A percentile compares a stretch with the other conserved stretches of the same genome.
These are phyloP conservation scores for Ciborinia camelliae DNA, from an alignment of 2,329 filamentous ascomycete genomes.

Conservation along the genomic window DNA sequence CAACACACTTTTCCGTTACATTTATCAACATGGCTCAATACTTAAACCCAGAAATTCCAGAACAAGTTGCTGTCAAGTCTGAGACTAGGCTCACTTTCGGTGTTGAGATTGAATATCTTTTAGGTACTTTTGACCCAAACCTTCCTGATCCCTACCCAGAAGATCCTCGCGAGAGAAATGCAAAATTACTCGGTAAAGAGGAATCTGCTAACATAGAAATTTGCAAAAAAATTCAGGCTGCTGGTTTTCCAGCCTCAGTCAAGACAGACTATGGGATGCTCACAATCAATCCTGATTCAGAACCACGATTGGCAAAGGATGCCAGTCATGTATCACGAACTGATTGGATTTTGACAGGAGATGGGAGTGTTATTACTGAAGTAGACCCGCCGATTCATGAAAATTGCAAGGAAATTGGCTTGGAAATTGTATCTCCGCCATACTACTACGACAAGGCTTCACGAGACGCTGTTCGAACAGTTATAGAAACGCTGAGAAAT, in stretches of 20 bases:
- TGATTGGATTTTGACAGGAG: neutral
- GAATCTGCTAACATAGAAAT: neutral
- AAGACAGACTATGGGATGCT: too few species aligned
- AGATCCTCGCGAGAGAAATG: constrained; percentile 4
- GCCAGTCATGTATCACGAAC: too few species aligned
- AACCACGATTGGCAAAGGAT: too few species aligned
- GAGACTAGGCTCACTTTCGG: constrained; percentile 14
- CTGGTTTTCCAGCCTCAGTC: neutral
- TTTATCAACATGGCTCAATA: neutral
- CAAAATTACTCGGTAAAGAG: neutral
- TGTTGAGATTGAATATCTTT: constrained; percentile 13
- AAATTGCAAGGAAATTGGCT: neutral
- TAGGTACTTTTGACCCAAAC: neutral
- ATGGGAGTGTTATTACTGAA: neutral
- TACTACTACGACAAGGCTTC: constrained; percentile 7
- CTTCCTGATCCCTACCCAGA: neutral
- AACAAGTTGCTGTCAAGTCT: neutral
- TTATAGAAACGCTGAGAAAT: constrained; percentile 16
- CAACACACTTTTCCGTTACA: neutral
- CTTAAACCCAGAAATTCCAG: neutral
- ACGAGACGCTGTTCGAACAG: constrained; percentile 10
- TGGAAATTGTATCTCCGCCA: constrained; percentile 11
- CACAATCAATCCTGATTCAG: neutral
- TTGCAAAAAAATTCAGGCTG: neutral
- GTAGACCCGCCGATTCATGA: neutral